Evolutionary conservation across 2,329 filamentous ascomycete genomes (phyloP).

Genomic region (Tolypocladium ophioglossoides): DNA sequence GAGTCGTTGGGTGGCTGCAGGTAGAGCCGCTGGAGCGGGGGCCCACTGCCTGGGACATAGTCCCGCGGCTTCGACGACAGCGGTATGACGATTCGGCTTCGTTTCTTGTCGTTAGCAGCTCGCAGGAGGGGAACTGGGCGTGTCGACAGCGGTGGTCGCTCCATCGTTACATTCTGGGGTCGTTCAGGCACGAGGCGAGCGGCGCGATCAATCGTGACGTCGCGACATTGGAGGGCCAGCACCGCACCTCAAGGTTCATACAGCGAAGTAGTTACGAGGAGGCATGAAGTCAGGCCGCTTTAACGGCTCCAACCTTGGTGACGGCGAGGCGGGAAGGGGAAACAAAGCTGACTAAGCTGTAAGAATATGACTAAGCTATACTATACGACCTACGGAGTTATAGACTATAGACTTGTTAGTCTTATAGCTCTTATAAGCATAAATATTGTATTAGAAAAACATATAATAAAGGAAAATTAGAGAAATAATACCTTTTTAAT

Average conservation of each 20-base stretch:
- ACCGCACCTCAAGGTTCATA: not conserved
- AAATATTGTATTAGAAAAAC: too few species aligned
- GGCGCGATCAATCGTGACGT: not conserved
- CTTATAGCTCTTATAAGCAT: too few species aligned
- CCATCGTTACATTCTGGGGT: not conserved
- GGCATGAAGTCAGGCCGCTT: too few species aligned
- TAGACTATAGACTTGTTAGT: too few species aligned
- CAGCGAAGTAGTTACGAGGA: too few species aligned
- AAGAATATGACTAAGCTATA: too few species aligned
- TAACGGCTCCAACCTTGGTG: too few species aligned
- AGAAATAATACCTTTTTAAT: too few species aligned
- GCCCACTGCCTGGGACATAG: slow-evolving; percentile 37
- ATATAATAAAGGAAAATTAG: too few species aligned
- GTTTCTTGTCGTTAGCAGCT: not conserved
- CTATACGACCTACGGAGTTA: too few species aligned
- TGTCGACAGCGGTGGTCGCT: not conserved
- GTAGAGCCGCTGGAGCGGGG: slow-evolving; percentile 34
- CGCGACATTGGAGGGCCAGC: not conserved
- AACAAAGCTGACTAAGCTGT: too few species aligned
- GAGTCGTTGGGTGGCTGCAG: slow-evolving; percentile 38
- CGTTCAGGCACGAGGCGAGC: not conserved
- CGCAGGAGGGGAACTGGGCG: not conserved
- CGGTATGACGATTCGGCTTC: not conserved
- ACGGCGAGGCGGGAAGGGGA: too few species aligned
- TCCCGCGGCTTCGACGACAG: slow-evolving; percentile 8